Conservation (phyloP, 1,284 basidiomycete species). For the Pascua sp. region DNA sequence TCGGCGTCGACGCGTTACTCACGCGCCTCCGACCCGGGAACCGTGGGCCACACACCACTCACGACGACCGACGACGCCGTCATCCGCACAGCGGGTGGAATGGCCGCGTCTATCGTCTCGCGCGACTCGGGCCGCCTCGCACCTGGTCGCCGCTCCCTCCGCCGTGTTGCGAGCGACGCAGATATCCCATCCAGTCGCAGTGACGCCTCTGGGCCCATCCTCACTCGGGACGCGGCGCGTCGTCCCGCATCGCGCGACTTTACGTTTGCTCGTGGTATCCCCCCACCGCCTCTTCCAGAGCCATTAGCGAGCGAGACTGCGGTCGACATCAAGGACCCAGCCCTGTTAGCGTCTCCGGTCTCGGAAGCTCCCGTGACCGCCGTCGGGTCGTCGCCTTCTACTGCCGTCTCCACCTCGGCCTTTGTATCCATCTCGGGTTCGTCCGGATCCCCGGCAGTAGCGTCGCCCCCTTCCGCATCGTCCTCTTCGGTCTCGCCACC, state of each 20-base stretch:
- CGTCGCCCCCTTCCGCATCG: too few relatives aligned
- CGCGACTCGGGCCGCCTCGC: constrained; percentile 40
- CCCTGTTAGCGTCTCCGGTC: too few relatives aligned
- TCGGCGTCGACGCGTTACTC: constrained; percentile 38
- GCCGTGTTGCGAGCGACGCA: constrained; percentile 45
- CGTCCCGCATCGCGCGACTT: constrained; percentile 35
- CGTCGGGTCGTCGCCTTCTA: neutral
- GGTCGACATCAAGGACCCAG: neutral
- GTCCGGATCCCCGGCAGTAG: too few relatives aligned
- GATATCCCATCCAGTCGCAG: constrained; percentile 23
- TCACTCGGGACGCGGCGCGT: constrained; percentile 10
- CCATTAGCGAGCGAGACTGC: neutral
- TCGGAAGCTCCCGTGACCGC: constrained; percentile 1
- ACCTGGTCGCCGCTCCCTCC: constrained; percentile 31
- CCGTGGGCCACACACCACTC: neutral
- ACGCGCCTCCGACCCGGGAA: constrained; percentile 1
- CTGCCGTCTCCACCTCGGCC: constrained; percentile 1
- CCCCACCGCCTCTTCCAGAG: constrained; percentile 22
- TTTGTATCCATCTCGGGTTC: too few relatives aligned
- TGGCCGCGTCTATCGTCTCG: constrained; percentile 33
- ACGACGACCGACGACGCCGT: constrained; percentile 41
- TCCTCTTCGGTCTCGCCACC: neutral
- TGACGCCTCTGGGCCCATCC: neutral
- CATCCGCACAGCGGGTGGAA: constrained; percentile 39
- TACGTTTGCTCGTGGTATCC: constrained; percentile 36